Evolutionary conservation across 495 filamentous ascomycete genomes (phyloP).

Genomic region (Hamigera avellanea): DNA sequence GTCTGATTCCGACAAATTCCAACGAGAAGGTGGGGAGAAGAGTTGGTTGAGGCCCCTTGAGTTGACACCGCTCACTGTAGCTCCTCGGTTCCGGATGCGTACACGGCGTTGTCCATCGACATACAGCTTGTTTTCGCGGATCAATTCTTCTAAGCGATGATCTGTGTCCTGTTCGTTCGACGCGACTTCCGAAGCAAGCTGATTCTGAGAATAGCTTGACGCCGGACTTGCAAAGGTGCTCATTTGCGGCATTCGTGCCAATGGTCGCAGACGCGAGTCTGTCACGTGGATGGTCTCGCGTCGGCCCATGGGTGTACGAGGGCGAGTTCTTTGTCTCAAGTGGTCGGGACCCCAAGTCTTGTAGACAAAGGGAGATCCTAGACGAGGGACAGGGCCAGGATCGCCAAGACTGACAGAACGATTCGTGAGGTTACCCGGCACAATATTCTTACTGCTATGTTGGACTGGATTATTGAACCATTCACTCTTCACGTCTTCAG

Average conservation of each 20-base stretch:
- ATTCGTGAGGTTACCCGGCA: conserved; percentile 4
- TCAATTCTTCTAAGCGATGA: conserved; percentile 37
- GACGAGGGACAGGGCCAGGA: conserved; percentile 22
- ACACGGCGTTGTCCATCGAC: conserved; percentile 34
- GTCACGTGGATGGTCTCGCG: conserved; percentile 34
- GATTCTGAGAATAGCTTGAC: too few relatives aligned
- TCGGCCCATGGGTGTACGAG: conserved; percentile 19
- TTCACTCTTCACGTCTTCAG: conserved; percentile 18
- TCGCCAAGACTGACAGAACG: conserved; percentile 14
- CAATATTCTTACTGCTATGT: not conserved
- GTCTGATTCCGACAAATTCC: conserved; percentile 8
- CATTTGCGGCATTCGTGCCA: too few relatives aligned
- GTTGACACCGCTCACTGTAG: conserved; percentile 32
- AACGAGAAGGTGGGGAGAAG: conserved; percentile 8
- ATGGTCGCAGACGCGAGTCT: conserved; percentile 31
- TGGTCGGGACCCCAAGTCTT: conserved; percentile 44
- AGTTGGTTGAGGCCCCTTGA: conserved; percentile 26
- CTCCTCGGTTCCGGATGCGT: conserved; percentile 39
- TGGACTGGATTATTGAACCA: conserved; percentile 27
- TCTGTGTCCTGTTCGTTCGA: conserved; percentile 23
- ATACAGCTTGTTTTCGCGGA: conserved; percentile 32
- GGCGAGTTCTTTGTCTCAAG: conserved; percentile 20
- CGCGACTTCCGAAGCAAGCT: too few relatives aligned
- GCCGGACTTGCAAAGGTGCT: too few relatives aligned
- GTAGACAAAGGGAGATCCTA: conserved; percentile 46